Percentiles rank a stretch among this genome's conserved stretches.
These are phyloP conservation scores for Chenopodium berlandieri DNA, from an alignment of 148 eudicot species.

Conservation along the genomic window DNA sequence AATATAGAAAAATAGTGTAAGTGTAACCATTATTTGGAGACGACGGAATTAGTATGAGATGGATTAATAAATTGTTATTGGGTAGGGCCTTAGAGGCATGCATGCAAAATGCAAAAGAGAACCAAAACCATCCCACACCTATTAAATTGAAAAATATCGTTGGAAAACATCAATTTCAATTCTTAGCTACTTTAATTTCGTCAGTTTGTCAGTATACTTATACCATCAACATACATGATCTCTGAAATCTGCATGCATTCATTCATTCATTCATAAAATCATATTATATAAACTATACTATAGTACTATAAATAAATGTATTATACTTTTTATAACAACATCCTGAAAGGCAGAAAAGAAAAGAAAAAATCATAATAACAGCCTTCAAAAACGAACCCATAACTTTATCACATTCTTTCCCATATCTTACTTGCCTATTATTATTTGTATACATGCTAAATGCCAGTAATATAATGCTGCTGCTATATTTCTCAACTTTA, in stretches of 20 bases:
- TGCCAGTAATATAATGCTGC: not conserved
- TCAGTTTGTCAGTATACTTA: conserved; percentile 2
- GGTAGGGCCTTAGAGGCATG: not conserved
- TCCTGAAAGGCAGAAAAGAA: not conserved
- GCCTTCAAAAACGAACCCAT: conserved; percentile 29
- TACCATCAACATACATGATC: not conserved
- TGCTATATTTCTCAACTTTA: no score
- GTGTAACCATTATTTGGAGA: no score
- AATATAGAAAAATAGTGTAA: no score
- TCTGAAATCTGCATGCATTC: not conserved
- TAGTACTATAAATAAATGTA: no score
- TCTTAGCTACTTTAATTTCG: not conserved
- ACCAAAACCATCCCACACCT: not conserved
- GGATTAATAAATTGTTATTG: not conserved
- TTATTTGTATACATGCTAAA: not conserved
- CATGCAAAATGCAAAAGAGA: conserved; percentile 1
- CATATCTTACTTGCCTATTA: not conserved
- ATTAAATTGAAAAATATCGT: not conserved
- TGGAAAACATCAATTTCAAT: not conserved
- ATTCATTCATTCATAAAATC: no score
- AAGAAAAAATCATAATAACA: no score
- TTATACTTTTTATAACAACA: not conserved
- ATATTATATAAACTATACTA: no score
- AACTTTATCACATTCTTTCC: conserved; percentile 34
- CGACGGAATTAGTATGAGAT: no score